Base-by-base conservation (phyloP, 768 basidiomycete species). In the Amanita molliuscula region DNA sequence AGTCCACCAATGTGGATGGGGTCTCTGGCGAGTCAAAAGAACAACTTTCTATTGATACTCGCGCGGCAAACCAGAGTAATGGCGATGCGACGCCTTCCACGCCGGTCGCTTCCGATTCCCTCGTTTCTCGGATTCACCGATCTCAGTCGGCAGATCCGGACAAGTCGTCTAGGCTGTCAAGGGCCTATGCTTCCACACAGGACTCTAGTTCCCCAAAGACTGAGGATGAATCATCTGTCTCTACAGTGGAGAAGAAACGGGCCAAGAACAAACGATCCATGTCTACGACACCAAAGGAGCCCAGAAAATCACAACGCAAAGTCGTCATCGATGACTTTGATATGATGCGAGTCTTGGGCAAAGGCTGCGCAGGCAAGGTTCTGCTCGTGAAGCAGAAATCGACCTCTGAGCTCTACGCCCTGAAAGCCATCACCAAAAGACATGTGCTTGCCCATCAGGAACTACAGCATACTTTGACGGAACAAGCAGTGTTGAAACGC, bases 381-480 rank as follows among this genome's bases (percentile, higher is more conserved):
- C 68, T 98, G 35, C 79, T 98, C 48, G 95, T 97, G 43, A 78
- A 81, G 58, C 82, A 95, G 59, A 87, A 86, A 68, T 67, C 68
- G 18, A 79, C 82, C 23, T 56, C 75, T 41, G 79, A 82, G 48
- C 66, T 96, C 44, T 94, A 87, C 62, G 95, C 95, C 31, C 77
- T 98, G 69, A 99, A 99, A 69, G 94, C 94, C 4, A 96, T 99
- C 67, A 94, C 92, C 55, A 99, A 98, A 71, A 79, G 92, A 48
- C 92, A 95, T 65, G 96, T 99, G 20, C 73, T 98, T 46, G 91
- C 94, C 2, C 92, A 98, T 61, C 92, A 95, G 64, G 96, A 99
- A 67, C 72, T 99, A 50, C 84, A 88, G 60, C 96, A 98, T 67
- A 98, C 95, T 2, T 73, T 96, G 54, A 95, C 94, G 3, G 96